Percentiles rank a stretch among this genome's conserved stretches.
These are phyloP conservation scores for sunflower (Helianthus annuus) DNA, from an alignment of 129 eudicot species.

Conservation along the genomic window DNA sequence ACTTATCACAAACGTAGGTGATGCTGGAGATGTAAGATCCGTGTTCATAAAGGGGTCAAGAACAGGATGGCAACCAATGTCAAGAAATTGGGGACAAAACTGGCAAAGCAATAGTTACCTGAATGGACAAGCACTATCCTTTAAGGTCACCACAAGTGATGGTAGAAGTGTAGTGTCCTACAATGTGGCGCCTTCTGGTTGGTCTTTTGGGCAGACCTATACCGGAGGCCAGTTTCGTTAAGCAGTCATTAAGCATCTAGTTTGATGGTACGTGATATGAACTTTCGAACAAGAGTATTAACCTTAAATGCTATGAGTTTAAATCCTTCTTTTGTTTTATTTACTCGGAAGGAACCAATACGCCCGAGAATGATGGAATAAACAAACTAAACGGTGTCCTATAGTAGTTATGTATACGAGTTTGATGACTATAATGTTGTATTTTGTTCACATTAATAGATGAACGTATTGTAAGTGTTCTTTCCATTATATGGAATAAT, in stretches of 20 bases:
- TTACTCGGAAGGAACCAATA: not conserved
- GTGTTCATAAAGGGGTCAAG: slow-evolving; percentile 76
- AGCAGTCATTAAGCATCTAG: not conserved
- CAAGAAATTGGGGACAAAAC: slow-evolving; percentile 93
- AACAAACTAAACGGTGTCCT: slow-evolving; percentile 4
- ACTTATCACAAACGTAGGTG: slow-evolving; percentile 73
- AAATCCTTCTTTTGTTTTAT: slow-evolving; percentile 7
- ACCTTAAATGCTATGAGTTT: slow-evolving; percentile 23
- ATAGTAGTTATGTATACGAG: slow-evolving; percentile 25
- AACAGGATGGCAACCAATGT: slow-evolving; percentile 76
- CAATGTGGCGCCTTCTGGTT: slow-evolving; percentile 56
- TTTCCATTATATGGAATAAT: slow-evolving; percentile 20
- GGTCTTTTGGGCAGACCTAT: slow-evolving; percentile 80
- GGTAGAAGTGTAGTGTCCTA: slow-evolving; percentile 69
- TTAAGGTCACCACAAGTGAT: slow-evolving; percentile 70
- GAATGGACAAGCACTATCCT: slow-evolving; percentile 70
- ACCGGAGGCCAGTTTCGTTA: slow-evolving; percentile 65
- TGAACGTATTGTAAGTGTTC: slow-evolving; percentile 11
- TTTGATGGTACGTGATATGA: slow-evolving; percentile 6
- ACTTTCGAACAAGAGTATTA: not conserved
- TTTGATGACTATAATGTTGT: slow-evolving; percentile 26
- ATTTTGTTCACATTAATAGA: not conserved
- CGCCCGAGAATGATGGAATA: not conserved
- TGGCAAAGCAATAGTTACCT: slow-evolving; percentile 88
- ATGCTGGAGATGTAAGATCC: slow-evolving; percentile 72